Base-by-base conservation (phyloP, 768 basidiomycete species). In the Leucosporidium scottii region DNA sequence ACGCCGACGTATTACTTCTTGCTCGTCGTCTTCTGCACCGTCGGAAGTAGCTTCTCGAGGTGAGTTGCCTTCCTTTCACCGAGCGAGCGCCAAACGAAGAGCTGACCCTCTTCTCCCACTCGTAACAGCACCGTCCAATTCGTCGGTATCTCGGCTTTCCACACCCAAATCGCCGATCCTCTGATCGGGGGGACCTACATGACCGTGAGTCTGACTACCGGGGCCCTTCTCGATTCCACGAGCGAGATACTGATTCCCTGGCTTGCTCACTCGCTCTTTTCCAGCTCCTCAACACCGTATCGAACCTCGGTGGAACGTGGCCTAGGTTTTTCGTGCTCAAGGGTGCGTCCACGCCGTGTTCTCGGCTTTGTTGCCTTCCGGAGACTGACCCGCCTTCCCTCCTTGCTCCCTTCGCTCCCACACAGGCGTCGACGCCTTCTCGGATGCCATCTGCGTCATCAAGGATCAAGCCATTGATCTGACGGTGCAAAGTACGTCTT, bases 171-270 rank as follows among this genome's bases (percentile, higher is more conserved):
- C 48, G 92, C 96, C 0, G 96, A 99, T 76, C 96, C 96, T 0
- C 76, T 96, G 18, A 96, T 99, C 62, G 96, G 96, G 34, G 96
- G 96, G 60, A 99, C 96, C 0, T 99, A 99, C 78, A 99, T 99
- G 96, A 99, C 96, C 18, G 93, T 93, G 74, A 70, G 86, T 79
- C n/a, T 36, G 15, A n/a, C 31, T 57, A 44, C 5, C 34, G 34
- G 4, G 5, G 4, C 34, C 34, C 31, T 36, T 28, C 25, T n/a
- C 61, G 69, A 21, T 53, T 21, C 28, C n/a, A 27, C 48, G 28
- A 1, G 39, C 39, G 10, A 44, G 39, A 44, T 9, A 13, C 39
- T 44, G 39, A 44, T 13, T 13, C 39, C 10, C 34, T 34, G 5
- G 5, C 34, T 34, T 10, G 34, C 39, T 44, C 39, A 3, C 39